These are phyloP conservation scores for Zygoascus meyerae DNA, from an alignment of 1,139 yeast species.

Conservation along the genomic window DNA sequence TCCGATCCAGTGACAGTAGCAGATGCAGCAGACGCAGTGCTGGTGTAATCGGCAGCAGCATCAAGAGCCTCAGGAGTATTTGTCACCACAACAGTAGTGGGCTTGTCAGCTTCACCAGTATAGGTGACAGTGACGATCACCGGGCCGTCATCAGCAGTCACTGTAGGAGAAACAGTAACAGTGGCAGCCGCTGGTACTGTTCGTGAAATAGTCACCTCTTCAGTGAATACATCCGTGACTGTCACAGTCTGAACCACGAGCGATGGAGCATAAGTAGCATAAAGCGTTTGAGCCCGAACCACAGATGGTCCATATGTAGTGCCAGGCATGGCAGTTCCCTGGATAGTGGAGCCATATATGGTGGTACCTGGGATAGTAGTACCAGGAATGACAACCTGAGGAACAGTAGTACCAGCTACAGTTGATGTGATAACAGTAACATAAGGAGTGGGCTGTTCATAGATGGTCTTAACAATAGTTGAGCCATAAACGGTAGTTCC, in stretches of 20 bases:
- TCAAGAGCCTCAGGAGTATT: not conserved
- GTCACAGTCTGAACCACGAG: slow-evolving; percentile 12
- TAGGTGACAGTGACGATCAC: slow-evolving; percentile 7
- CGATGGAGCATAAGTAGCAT: slow-evolving; percentile 14
- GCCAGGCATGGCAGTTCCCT: slow-evolving; percentile 18
- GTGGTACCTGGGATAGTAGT: slow-evolving; percentile 19
- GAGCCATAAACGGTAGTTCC: slow-evolving; percentile 18
- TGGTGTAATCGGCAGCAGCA: slow-evolving; percentile 6
- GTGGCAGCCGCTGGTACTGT: slow-evolving; percentile 13
- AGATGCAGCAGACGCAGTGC: slow-evolving; percentile 9
- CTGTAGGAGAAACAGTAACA: not conserved
- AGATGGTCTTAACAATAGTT: slow-evolving; percentile 12
- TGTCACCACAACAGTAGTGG: slow-evolving; percentile 2
- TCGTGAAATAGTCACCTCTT: slow-evolving; percentile 9
- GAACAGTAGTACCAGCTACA: slow-evolving; percentile 14
- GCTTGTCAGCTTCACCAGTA: slow-evolving; percentile 1
- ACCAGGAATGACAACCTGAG: slow-evolving; percentile 15
- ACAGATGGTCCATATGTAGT: slow-evolving; percentile 15
- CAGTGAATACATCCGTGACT: slow-evolving; percentile 10
- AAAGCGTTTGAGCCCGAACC: slow-evolving; percentile 16
- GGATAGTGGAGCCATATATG: slow-evolving; percentile 17
- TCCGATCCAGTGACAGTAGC: slow-evolving; percentile 5
- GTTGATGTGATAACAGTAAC: slow-evolving; percentile 8
- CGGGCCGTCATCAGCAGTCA: slow-evolving; percentile 4
- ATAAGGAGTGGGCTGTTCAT: slow-evolving; percentile 1